A percentile compares a stretch with the other conserved stretches of the same genome.
Conservation (phyloP, 352 stramenopile genomes). For the Hyaloperonospora arabidopsidis region DNA sequence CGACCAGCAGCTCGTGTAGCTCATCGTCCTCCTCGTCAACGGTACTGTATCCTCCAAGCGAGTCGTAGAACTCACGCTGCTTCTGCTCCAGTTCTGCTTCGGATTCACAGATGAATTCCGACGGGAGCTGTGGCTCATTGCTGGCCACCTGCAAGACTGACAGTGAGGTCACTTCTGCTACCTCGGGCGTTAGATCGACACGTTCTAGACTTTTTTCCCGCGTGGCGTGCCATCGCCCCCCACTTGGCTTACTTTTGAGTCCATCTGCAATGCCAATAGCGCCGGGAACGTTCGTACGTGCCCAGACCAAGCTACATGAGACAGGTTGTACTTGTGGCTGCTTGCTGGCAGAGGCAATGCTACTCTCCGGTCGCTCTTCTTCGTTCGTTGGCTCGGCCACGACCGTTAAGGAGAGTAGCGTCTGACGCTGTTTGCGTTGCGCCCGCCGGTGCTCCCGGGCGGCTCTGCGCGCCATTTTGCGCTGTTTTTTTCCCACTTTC, state of each 20-base stretch:
- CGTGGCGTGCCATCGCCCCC: slow-evolving; percentile 4
- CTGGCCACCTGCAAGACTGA: slow-evolving; percentile 8
- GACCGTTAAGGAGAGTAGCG: slow-evolving; percentile 14
- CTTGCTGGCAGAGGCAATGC: slow-evolving; percentile 4
- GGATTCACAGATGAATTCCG: slow-evolving; percentile 17
- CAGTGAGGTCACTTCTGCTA: slow-evolving; percentile 9
- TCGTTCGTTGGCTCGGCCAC: slow-evolving; percentile 18
- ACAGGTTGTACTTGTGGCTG: slow-evolving; percentile 2
- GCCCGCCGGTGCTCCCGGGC: slow-evolving; percentile 23
- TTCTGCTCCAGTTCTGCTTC: slow-evolving; percentile 29
- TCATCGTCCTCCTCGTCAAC: slow-evolving; percentile 40
- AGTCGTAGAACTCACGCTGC: slow-evolving; percentile 32
- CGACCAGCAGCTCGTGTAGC: slow-evolving; percentile 20
- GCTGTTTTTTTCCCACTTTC: slow-evolving; percentile 33
- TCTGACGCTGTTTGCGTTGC: slow-evolving; percentile 18
- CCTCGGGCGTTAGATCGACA: slow-evolving; percentile 12
- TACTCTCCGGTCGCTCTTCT: slow-evolving; percentile 15
- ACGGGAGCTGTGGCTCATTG: slow-evolving; percentile 4
- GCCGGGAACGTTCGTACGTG: slow-evolving; percentile 12
- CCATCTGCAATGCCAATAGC: slow-evolving; percentile 13
- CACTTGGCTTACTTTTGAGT: slow-evolving; percentile 22
- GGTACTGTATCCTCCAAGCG: slow-evolving; percentile 36
- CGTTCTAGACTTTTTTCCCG: slow-evolving; percentile 21
- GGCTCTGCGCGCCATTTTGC: slow-evolving; percentile 20
- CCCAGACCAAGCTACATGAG: slow-evolving; percentile 9